phyloP scores from a whole-genome alignment of 495 filamentous ascomycete species.

The Aspergillus wentii region DNA sequence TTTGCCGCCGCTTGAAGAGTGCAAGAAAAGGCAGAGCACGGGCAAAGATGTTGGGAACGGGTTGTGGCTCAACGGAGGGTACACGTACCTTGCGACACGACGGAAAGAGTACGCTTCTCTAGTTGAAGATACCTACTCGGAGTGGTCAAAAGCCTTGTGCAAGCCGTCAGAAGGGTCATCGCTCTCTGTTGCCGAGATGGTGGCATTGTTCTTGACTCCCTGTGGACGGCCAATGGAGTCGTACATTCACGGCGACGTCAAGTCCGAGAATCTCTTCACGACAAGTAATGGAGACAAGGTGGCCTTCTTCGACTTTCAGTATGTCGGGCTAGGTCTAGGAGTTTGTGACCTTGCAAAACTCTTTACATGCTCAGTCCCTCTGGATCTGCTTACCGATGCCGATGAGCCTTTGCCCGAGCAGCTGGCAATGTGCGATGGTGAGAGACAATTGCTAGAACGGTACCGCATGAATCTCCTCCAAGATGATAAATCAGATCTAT shows the following conservation, averaged over 20 bases:
- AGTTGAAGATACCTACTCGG: slow-evolving; percentile 19
- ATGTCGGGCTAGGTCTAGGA: slow-evolving; percentile 32
- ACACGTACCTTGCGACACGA: slow-evolving; percentile 36
- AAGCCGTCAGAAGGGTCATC: slow-evolving; percentile 5
- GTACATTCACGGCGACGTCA: slow-evolving; percentile 38
- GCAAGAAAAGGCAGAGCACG: slow-evolving; percentile 3
- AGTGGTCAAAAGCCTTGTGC: slow-evolving; percentile 28
- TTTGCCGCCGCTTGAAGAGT: slow-evolving; percentile 29
- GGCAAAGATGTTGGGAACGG: slow-evolving; percentile 1
- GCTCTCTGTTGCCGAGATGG: slow-evolving; percentile 27
- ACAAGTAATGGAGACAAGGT: slow-evolving; percentile 20
- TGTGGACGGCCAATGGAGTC: slow-evolving; percentile 26
- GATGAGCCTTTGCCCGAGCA: slow-evolving; percentile 19
- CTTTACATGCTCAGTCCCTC: slow-evolving; percentile 35
- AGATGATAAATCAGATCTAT: slow-evolving; percentile 8
- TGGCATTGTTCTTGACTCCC: slow-evolving; percentile 22
- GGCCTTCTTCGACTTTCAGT: slow-evolving; percentile 39
- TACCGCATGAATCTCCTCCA: slow-evolving; percentile 19
- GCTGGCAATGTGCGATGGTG: slow-evolving; percentile 24
- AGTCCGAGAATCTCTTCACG: slow-evolving; percentile 41
- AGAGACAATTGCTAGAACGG: slow-evolving; percentile 20
- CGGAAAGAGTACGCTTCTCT: slow-evolving; percentile 28
- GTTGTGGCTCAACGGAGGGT: slow-evolving; percentile 36
- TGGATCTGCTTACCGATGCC: slow-evolving; percentile 22
- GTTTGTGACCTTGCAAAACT: slow-evolving; percentile 38